Percentiles rank a stretch among this genome's conserved stretches.
Evolutionary conservation across 257 asterid genomes (phyloP).

Genomic region (Capsicum rhomboideum): DNA sequence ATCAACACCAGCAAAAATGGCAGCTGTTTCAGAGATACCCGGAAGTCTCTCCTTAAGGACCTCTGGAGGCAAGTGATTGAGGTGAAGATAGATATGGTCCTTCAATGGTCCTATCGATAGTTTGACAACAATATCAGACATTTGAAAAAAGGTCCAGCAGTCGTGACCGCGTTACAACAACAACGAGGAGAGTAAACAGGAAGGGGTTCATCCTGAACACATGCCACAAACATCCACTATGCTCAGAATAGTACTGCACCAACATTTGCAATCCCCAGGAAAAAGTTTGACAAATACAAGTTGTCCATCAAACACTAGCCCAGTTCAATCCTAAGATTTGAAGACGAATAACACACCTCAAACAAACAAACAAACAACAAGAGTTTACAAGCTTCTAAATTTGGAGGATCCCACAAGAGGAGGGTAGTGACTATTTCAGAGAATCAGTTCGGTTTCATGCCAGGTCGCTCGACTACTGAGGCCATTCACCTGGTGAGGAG

Average conservation of each 20-base stretch:
- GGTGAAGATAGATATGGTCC: slow-evolving; percentile 95
- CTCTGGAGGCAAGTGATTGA: slow-evolving; percentile 97
- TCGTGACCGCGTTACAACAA: background rate
- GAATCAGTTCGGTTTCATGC: no score
- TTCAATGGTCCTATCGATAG: slow-evolving; percentile 63
- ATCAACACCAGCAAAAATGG: slow-evolving; percentile 97
- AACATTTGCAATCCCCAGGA: background rate
- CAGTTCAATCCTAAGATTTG: background rate
- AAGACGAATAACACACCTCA: background rate
- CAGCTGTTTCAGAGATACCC: slow-evolving; percentile 97
- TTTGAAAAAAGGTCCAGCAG: background rate
- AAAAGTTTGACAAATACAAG: background rate
- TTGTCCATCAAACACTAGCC: background rate
- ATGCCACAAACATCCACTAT: background rate
- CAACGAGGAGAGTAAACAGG: background rate
- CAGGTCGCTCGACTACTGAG: no score
- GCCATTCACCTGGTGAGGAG: no score
- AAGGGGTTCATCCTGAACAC: background rate
- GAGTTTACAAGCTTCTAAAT: background rate
- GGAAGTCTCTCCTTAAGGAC: slow-evolving; percentile 98
- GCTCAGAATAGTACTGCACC: background rate
- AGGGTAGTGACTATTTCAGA: no score
- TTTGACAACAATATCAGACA: background rate
- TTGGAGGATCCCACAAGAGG: background rate
- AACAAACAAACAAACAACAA: background rate